These are phyloP conservation scores for Pichia thaimueangensis DNA, from an alignment of 805 yeast species.

Conservation along the genomic window DNA sequence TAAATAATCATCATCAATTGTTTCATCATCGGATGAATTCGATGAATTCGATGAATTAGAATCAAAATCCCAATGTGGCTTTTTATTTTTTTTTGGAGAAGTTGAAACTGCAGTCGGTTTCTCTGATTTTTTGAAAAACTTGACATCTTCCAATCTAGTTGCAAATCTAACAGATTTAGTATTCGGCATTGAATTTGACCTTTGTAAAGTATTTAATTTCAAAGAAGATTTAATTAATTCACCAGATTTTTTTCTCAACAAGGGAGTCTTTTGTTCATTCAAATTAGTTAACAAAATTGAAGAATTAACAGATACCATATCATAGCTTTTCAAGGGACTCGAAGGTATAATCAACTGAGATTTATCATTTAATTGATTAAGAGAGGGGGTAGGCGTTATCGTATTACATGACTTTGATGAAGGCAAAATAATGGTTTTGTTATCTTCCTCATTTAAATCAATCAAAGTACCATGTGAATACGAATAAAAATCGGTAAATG, in stretches of 20 bases:
- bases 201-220: constrained; percentile 37
- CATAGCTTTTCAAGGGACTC: constrained; percentile 4
- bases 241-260: constrained; percentile 49
- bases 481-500: constrained; percentile 7
- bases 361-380: background rate
- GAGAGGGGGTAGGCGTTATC: background rate
- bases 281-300: too few species aligned
- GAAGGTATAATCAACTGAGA: constrained; percentile 1
- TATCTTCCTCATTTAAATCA: constrained; percentile 21
- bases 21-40: constrained; percentile 15
- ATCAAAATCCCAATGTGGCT: constrained; percentile 24
- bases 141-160: constrained; percentile 50
- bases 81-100: constrained; percentile 18
- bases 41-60: constrained; percentile 18
- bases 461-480: constrained; percentile 10
- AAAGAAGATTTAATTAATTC: constrained; percentile 43
- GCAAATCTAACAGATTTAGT: constrained; percentile 62
- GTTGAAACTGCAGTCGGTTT: constrained; percentile 60
- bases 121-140: constrained; percentile 55
- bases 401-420: background rate
- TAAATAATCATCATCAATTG: constrained; percentile 14
- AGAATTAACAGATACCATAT: constrained; percentile 1
- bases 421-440: constrained; percentile 20
- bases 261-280: too few species aligned
- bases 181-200: constrained; percentile 45